These are phyloP conservation scores for Candolleomyces aberdarensis DNA, from an alignment of 768 basidiomycete species.

Conservation along the genomic window DNA sequence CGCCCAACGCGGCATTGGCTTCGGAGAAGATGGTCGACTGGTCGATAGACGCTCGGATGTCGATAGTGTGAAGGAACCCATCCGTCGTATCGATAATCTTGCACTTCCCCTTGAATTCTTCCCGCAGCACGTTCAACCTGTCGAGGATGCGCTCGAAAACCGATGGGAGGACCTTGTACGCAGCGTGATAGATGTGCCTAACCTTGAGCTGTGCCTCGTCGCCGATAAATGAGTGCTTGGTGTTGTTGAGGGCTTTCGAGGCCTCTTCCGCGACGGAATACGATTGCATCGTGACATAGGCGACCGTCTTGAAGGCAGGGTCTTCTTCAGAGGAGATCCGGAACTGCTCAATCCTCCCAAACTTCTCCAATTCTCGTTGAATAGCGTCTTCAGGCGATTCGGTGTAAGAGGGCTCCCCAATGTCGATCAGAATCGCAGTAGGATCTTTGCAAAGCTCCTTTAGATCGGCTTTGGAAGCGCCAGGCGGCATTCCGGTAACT, in stretches of 20 bases:
- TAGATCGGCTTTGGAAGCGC: slow-evolving; percentile 28
- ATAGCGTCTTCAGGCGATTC: slow-evolving; percentile 28
- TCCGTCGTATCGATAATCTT: slow-evolving; percentile 23
- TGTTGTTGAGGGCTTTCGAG: slow-evolving; percentile 20
- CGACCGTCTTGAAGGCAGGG: slow-evolving; percentile 30
- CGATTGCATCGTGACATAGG: slow-evolving; percentile 39
- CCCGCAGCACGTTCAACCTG: slow-evolving; percentile 33
- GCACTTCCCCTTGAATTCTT: slow-evolving; percentile 23
- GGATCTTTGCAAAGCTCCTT: slow-evolving; percentile 27
- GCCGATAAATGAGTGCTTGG: slow-evolving; percentile 35
- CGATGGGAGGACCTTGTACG: slow-evolving; percentile 31
- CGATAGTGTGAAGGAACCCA: slow-evolving; percentile 30
- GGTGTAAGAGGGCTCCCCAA: slow-evolving; percentile 34
- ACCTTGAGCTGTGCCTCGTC: slow-evolving; percentile 30
- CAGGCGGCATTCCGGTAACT: slow-evolving; percentile 40
- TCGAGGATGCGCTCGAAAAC: slow-evolving; percentile 32
- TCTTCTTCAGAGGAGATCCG: slow-evolving; percentile 33
- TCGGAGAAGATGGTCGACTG: slow-evolving; percentile 31
- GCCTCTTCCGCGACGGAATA: slow-evolving; percentile 32
- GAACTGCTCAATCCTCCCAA: slow-evolving; percentile 38
- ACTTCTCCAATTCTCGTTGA: slow-evolving; percentile 28
- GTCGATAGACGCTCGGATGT: slow-evolving; percentile 32
- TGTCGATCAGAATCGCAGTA: slow-evolving; percentile 21
- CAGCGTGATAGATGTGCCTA: slow-evolving; percentile 37
- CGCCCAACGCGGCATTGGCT: slow-evolving; percentile 35